Evolutionary conservation across 106 monocot species (phyloP), one percentile per base, ranked within the genome.

Genomic region (Chionographis japonica): DNA sequence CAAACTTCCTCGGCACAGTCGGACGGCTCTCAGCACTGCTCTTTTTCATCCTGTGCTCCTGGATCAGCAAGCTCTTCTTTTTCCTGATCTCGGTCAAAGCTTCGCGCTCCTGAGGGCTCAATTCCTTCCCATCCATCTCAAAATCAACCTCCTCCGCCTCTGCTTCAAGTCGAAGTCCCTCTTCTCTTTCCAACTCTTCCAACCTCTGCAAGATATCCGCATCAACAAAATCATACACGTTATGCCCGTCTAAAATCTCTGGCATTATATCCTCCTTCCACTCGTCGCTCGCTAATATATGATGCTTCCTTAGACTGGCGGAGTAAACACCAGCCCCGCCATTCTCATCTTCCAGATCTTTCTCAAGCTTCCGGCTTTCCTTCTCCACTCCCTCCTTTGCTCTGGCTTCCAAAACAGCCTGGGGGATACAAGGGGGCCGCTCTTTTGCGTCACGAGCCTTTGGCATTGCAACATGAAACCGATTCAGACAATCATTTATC

Each of bases 251-350:
- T 43, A 98, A 67, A 65, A 98, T 90, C 65, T 93, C 97, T 9
- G 97, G 97, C 79, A 98, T 83, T 7, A 79, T 61, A 69, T 98
- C 97, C 36, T 98, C 92, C 80, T 98, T 98, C 97, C 97, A 98
- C 12, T 90, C 92, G n/a, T 89, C 83, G 49, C 81, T 37, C 7
- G 78, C 90, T 75, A 98, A 79, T 14, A 98, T 62, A 54, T 98
- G 88, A 67, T 93, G 87, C 54, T 98, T 98, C 74, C 60, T 93
- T 4, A 98, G 73, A 61, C 76, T 93, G 9, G 97, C 89, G 66
- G 97, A 98, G 74, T 98, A 98, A 40, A 98, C 97, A 69, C 97
- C 97, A 62, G 97, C 97, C 15, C 97, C 92, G 50, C 97, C 92
- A 77, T 98, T 98, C 65, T 98, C 92, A 3, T 93, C 58, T 68